Evolutionary conservation across 2,329 filamentous ascomycete genomes (phyloP), one percentile per base, ranked within the genome.

Genomic region (Trichoderma sp.): DNA sequence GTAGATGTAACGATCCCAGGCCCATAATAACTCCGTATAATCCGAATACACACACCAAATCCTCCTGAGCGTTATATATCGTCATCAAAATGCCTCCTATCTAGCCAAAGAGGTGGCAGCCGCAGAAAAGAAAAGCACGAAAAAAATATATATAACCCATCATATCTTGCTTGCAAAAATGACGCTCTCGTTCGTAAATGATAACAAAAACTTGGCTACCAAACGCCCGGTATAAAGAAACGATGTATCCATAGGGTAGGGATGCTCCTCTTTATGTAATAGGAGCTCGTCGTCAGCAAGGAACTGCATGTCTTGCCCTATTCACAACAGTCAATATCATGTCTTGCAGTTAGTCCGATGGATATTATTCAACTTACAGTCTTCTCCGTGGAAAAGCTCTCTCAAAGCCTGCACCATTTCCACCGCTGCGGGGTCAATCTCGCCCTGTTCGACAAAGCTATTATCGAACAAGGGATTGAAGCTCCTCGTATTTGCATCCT

Each of bases 391-490:
- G 43, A 87, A 81, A 58, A 88, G 75, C 60, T 82, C 80, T 71
- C 82, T 83, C 75, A 89, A 75, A 72, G 80, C 78, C 39, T 76
- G 74, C 14, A 87, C 84, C 80, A 89, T 81, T 71, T 85, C 84
- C 24, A 79, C 78, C 0, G 84, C 83, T 1, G 84, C 80, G 39
- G 74, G 76, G 73, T 88, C 86, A 65, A 88, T 78, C 72, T 87
- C 85, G 4, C 77, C 82, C 47, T 82, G 79, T 72, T 83, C 80
- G 24, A 82, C 77, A 65, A 82, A 81, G 53, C 78, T 77, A 60
- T 81, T 78, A 74, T 88, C 86, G 8, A 85, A 74, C n/a, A 89
- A 77, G 21, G 87, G 87, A 75, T 89, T 89, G 76, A 88, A 89
- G 63, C 86, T 81, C 78, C 82, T 85, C 8, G 82, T 78, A 57